These are phyloP conservation scores for Populus hybrid DNA, from an alignment of 441 rosid genomes.

Conservation along the genomic window DNA sequence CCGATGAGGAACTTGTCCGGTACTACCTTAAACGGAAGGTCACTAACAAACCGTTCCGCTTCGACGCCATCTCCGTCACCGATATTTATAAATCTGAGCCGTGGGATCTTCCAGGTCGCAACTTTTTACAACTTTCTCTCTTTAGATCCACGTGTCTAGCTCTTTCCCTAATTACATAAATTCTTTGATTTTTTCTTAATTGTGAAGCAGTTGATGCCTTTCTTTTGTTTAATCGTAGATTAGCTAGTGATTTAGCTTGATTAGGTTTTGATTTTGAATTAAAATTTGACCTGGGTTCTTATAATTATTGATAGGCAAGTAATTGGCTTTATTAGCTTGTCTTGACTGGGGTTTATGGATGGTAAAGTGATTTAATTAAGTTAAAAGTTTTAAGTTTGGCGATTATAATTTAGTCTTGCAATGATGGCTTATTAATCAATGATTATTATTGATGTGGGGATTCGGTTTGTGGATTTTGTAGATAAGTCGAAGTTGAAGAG, in stretches of 20 bases:
- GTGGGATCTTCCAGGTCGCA: constrained; percentile 91
- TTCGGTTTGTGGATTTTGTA: constrained; percentile 21
- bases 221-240: neutral
- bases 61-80: constrained; percentile 72
- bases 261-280: neutral
- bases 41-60: constrained; percentile 59
- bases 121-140: neutral
- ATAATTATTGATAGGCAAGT: neutral
- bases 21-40: constrained; percentile 86
- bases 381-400: neutral
- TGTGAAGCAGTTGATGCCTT: neutral
- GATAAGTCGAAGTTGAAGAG: too few relatives aligned
- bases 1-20: constrained; percentile 88
- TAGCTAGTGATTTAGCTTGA: too few relatives aligned
- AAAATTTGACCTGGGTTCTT: too few relatives aligned
- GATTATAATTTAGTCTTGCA: neutral
- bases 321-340: neutral
- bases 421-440: too few relatives aligned
- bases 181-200: too few relatives aligned
- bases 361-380: neutral
- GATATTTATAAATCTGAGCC: constrained; percentile 93
- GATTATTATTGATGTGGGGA: too few relatives aligned
- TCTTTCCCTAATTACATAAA: neutral
- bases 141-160: neutral
- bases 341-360: neutral